Evolutionary conservation across 805 yeast genomes (phyloP).

Genomic region (Millerozyma acaciae): DNA sequence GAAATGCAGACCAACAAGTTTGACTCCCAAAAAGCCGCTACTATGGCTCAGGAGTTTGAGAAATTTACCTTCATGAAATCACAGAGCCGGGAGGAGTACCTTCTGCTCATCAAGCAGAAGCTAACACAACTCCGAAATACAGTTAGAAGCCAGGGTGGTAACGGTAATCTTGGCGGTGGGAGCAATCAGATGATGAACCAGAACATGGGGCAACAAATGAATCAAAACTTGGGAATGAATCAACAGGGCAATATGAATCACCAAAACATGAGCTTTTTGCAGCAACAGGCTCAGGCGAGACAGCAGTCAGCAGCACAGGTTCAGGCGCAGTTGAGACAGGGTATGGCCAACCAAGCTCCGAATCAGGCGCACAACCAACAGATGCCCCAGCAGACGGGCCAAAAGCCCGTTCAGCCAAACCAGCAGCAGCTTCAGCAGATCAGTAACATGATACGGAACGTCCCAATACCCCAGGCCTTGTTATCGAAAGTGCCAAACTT

Average conservation of each 20-base stretch:
- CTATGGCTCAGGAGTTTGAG: constrained; percentile 68
- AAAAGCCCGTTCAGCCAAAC: constrained; percentile 13
- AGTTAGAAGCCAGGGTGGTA: constrained; percentile 10
- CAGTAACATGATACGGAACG: constrained; percentile 47
- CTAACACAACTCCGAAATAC: constrained; percentile 28
- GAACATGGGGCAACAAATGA: constrained; percentile 18
- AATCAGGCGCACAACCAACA: constrained; percentile 14
- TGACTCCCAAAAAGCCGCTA: constrained; percentile 33
- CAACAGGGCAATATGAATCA: constrained; percentile 14
- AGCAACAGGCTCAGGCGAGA: constrained; percentile 50
- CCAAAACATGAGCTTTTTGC: constrained; percentile 21
- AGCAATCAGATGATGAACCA: constrained; percentile 4
- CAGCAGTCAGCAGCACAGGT: constrained; percentile 49
- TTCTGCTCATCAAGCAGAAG: constrained; percentile 37
- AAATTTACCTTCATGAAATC: constrained; percentile 59
- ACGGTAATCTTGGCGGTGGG: neutral
- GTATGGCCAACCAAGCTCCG: constrained; percentile 9
- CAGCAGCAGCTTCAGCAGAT: constrained; percentile 39
- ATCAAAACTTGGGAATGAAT: constrained; percentile 11
- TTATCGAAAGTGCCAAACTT: constrained; percentile 66
- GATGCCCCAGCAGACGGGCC: constrained; percentile 15
- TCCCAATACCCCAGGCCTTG: constrained; percentile 69
- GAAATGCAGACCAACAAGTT: constrained; percentile 32
- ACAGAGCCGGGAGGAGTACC: constrained; percentile 55
- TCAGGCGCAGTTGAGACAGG: constrained; percentile 21